Conservation (phyloP, 768 basidiomycete genomes). For the Mycena galericulata region DNA sequence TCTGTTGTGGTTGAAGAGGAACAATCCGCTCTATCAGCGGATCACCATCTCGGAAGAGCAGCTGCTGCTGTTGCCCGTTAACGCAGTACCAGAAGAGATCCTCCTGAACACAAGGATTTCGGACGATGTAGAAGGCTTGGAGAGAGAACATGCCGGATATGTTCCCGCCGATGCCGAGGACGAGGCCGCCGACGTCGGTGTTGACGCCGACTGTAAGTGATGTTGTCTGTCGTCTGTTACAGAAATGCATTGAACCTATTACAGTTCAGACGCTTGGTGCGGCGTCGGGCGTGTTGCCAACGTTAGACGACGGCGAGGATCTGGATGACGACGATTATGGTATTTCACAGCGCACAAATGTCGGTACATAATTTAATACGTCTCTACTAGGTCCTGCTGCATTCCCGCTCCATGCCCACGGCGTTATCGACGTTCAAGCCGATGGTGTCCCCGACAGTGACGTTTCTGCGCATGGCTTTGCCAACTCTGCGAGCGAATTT, state of each 20-base stretch:
- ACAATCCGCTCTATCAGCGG: conserved; percentile 44
- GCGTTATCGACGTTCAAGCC: conserved; percentile 2
- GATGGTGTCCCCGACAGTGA: conserved; percentile 6
- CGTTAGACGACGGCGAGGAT: too few species aligned
- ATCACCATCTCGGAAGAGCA: conserved; percentile 37
- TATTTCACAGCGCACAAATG: background rate
- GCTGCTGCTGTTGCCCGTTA: conserved; percentile 42
- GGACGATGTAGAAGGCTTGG: conserved; percentile 29
- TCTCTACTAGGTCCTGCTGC: background rate
- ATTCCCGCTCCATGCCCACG: conserved; percentile 6
- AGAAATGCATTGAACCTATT: too few species aligned
- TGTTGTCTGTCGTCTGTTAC: too few species aligned
- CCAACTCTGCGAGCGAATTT: background rate
- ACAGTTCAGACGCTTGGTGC: too few species aligned
- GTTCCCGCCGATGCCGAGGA: conserved; percentile 47
- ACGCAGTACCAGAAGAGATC: conserved; percentile 48
- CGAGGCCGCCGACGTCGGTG: conserved; percentile 33
- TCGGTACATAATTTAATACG: background rate
- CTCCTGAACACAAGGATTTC: conserved; percentile 31
- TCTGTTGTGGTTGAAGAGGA: conserved; percentile 47
- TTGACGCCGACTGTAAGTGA: background rate
- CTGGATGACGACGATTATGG: background rate
- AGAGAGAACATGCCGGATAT: too few species aligned
- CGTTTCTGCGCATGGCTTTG: background rate
- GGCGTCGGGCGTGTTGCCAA: too few species aligned